Evolutionary conservation across 352 stramenopile genomes (phyloP), one percentile per base, ranked within the genome.

Genomic region (Globisporangium lucens): DNA sequence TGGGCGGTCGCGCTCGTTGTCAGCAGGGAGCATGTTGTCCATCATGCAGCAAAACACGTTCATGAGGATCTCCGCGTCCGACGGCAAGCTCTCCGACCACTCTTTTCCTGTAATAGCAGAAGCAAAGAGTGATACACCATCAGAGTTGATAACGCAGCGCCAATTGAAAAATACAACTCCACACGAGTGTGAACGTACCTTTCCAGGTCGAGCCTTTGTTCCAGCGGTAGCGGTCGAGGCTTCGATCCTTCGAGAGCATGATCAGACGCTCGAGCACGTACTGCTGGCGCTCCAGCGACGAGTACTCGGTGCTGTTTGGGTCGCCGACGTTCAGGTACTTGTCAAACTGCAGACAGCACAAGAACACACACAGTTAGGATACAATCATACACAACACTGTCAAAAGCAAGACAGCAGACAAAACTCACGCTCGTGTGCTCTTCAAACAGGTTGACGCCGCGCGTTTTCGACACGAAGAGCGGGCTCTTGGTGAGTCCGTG

Each of bases 11-110:
- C 80, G 84, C 66, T 90, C 85, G 61, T 83, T 89, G 57, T 91
- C 83, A 1, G 85, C 82, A 2, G 85, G 85, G 17, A 95, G 70
- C 76, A 91, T 84, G 68, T 95, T 93, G 76, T 95, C 87, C 78
- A 95, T 83, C 77, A 95, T 85, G 66, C 85, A 93, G 71, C 85
- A 94, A 49, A 95, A 93, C 24, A 89, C 83, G 69, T 95, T 95
- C 85, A 95, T 93, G 22, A 95, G 59, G 65, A 95, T 91, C 68
- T 95, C 87, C 8, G 85, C 79, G 49, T 95, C 87, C 35, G 87
- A 87, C 35, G 87, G 87, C 58, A 95, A 65, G 61, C 68, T 81
- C 56, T 94, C 85, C 20, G 79, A 87, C 87, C 87, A 95, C 57
- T 91, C 80, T 69, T 95, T 95, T 46, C 87, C 80, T 80, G 41